Conservation (phyloP, 352 stramenopile species). For the Phytopythium oedochilum region DNA sequence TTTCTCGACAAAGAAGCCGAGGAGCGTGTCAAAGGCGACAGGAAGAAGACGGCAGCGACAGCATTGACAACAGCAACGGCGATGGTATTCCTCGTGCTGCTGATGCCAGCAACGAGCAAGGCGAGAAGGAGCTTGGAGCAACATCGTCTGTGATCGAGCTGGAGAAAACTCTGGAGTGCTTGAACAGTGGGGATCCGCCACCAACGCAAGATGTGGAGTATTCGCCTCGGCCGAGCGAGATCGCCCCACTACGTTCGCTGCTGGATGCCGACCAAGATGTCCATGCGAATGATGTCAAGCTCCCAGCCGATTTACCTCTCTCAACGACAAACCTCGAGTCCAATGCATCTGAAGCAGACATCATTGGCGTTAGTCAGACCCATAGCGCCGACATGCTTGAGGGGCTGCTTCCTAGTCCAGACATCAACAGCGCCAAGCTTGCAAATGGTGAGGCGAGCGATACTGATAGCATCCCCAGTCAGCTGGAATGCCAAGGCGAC, state of each 20-base stretch:
- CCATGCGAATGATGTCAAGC: no score
- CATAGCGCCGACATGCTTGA: neutral
- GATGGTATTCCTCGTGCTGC: neutral
- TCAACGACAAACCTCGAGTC: neutral
- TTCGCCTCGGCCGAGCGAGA: neutral
- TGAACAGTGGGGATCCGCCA: neutral
- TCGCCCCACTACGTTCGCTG: no score
- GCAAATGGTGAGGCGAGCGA: neutral
- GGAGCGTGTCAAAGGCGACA: constrained; percentile 8
- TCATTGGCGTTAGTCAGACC: no score
- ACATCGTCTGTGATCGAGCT: neutral
- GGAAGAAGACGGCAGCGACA: constrained; percentile 1
- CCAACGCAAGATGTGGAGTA: neutral
- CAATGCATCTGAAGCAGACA: no score
- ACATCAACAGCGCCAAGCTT: neutral
- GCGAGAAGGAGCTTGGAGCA: neutral
- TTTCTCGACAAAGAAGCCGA: constrained; percentile 20
- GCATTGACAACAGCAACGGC: neutral
- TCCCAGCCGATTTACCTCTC: no score
- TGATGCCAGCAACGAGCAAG: neutral
- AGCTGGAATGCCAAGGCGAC: no score
- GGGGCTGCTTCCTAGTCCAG: neutral
- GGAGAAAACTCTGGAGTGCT: neutral
- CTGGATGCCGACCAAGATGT: no score
- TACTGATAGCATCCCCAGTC: no score